These are phyloP conservation scores for Symbiodinium natans DNA, from an alignment of 73 alveolate genomes.

Conservation along the genomic window DNA sequence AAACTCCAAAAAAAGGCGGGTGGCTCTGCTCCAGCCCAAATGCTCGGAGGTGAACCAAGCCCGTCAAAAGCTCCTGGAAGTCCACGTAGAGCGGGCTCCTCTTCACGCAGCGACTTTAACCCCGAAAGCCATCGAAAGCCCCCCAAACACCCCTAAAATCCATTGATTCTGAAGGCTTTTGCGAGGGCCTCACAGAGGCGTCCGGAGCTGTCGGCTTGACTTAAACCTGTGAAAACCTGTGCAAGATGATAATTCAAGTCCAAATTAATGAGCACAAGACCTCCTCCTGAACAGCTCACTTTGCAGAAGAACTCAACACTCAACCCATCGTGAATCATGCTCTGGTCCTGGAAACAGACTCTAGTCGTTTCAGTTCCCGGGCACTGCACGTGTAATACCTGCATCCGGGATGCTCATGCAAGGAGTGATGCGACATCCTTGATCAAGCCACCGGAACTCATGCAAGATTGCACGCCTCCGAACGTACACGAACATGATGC, in stretches of 20 bases:
- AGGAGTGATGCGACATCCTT: no score
- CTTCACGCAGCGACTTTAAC: not conserved
- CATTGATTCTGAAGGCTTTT: not conserved
- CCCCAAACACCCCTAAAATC: not conserved
- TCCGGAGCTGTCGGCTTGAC: no score
- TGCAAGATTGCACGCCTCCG: slow-evolving; percentile 65
- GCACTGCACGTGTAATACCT: slow-evolving; percentile 77
- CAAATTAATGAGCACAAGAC: no score
- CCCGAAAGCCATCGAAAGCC: no score
- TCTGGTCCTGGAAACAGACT: slow-evolving; percentile 48
- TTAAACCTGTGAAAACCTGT: no score
- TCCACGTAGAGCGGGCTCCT: slow-evolving; percentile 84
- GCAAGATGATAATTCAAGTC: no score
- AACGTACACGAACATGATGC: slow-evolving; percentile 57
- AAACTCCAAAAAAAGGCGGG: not conserved
- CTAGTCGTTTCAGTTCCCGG: slow-evolving; percentile 54
- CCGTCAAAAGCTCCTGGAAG: slow-evolving; percentile 49
- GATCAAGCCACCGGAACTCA: no score
- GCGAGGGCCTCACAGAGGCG: no score
- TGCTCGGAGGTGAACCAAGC: slow-evolving; percentile 72
- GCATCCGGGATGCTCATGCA: not conserved
- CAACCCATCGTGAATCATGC: no score
- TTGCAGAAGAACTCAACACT: no score
- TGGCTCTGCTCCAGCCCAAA: slow-evolving; percentile 25
- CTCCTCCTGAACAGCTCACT: no score